Base-by-base conservation (phyloP, 1,284 basidiomycete genomes). In the Fistulina hepatica region DNA sequence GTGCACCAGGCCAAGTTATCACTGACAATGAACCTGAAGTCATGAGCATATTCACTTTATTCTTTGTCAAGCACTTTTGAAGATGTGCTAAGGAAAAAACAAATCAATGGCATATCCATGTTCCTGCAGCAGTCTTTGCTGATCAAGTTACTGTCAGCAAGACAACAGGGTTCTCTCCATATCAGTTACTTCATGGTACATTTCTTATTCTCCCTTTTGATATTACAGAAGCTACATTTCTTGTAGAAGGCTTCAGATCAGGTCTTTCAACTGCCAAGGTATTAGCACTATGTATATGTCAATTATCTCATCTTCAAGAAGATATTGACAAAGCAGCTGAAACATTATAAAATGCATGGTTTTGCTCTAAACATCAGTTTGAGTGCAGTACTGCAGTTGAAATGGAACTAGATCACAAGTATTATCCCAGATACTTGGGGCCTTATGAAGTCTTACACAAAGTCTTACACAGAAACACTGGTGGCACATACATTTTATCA, bases 21-120 rank as follows among this genome's bases (percentile, higher is more conserved):
- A 62, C 57, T 0, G 59, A 63, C 33, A 61, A 61, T 46, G 53
- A 57, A 12, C 13, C 43, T 8, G 48, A 54, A 40, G 41, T 51
- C 3, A 34, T 43, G 24, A 40, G 31, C 13, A 53, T 52, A 3
- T 57, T 57, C 51, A 57, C 37, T 52, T 38, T 31, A 47, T 52
- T 4, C 26, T 59, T 1, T 16, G 48, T 8, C 48, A 56, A 44
- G 50, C 52, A 3, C 22, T 58, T 1, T 43, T 49, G n/a, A 53
- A 53, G 31, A 36, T 45, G 2, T 39, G 37, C 8, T n/a, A 20
- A 27, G n/a, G 28, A 34, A 4, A 6, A 17, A 2, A 3, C 34
- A 6, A 26, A 33, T 6, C 11, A 11, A 11, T 43, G 41, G 41
- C 41, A 37, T 10, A 16, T 31, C 10, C 31, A 39, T 9, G 20